Base-by-base conservation (phyloP, 257 asterid species). In the Solanum tarijense region DNA sequence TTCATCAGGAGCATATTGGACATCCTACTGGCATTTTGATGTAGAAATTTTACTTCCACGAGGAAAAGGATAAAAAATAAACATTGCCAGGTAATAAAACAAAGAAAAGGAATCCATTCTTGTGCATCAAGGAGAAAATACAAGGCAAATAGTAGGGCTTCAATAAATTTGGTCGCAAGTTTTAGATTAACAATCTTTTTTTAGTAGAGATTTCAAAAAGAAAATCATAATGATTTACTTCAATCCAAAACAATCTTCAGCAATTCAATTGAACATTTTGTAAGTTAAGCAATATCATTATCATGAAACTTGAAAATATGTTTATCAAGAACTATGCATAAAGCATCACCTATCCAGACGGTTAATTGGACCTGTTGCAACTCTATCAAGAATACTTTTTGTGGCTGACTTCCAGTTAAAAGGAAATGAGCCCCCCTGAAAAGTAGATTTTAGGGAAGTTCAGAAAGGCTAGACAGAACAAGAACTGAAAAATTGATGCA, bases 391-490 rank as follows among this genome's bases (percentile, higher is more conserved):
- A 25, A 96, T 94, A 91, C 95, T 93, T 92, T 97, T 97, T 68
- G 95, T 85, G 68, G 98, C 90, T 75, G 99, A 93, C 91, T 92
- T 97, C 99, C 99, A 97, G 89, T 95, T 95, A 91, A 92, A 97
- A 66, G 99, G 99, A 90, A 97, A 93, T 88, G 99, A 95, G 7
- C 99, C 99, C n/a, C 98, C 98, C 99, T 95, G 93, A 46, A 88
- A 89, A 90, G 38, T 60, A 81, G 32, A 35, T 36, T 5, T 71
- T 88, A 71, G 52, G 86, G 29, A 82, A 84, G 68, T 88, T 84
- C 82, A 87, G 41, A 82, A 43, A 29, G 66, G 69, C 69, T 29
- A 31, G 72, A n/a, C 20, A 81, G 86, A 71, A 9, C 29, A 82
- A 73, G 86, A 90, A 14, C 25, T 21, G 83, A 76, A 31, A 90